Evolutionary conservation across 108 stramenopile species (phyloP).

Genomic region (Stephanodiscus minutulus): DNA sequence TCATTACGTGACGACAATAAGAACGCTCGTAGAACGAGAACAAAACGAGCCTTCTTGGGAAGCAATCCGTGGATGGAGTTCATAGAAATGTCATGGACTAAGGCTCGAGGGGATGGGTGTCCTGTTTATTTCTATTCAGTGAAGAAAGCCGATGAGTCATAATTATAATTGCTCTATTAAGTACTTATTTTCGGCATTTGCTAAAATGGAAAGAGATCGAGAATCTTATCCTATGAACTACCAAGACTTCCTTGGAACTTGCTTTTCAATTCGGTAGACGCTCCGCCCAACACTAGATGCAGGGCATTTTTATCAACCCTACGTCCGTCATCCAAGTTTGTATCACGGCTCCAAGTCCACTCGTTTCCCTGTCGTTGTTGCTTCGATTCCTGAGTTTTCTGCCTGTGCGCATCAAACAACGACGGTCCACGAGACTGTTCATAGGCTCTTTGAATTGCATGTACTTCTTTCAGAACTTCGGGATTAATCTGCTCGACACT

Average conservation of each 20-base stretch:
- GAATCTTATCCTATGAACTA: slow-evolving; percentile 4
- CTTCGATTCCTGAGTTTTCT: slow-evolving; percentile 54
- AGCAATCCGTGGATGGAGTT: slow-evolving; percentile 46
- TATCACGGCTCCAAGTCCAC: slow-evolving; percentile 79
- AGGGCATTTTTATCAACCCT: slow-evolving; percentile 87
- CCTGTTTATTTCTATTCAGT: slow-evolving; percentile 63
- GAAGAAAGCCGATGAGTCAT: slow-evolving; percentile 10
- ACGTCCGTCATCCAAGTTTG: slow-evolving; percentile 78
- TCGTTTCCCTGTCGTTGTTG: slow-evolving; percentile 34
- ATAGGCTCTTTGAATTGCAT: slow-evolving; percentile 75
- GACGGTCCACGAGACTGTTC: slow-evolving; percentile 72
- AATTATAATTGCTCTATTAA: background rate
- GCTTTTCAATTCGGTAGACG: slow-evolving; percentile 61
- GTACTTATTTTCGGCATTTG: slow-evolving; percentile 6
- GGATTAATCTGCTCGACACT: slow-evolving; percentile 57
- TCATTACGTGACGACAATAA: background rate
- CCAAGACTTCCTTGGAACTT: slow-evolving; percentile 75
- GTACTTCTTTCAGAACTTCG: slow-evolving; percentile 74
- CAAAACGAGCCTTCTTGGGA: slow-evolving; percentile 25
- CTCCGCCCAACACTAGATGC: slow-evolving; percentile 78
- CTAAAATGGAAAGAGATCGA: background rate
- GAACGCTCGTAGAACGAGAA: slow-evolving; percentile 1
- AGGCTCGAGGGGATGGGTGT: slow-evolving; percentile 48
- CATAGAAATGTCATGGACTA: slow-evolving; percentile 72
- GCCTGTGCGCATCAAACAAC: slow-evolving; percentile 73